Evolutionary conservation across 495 filamentous ascomycete species (phyloP).

Genomic region (Aspergillus asperescens): DNA sequence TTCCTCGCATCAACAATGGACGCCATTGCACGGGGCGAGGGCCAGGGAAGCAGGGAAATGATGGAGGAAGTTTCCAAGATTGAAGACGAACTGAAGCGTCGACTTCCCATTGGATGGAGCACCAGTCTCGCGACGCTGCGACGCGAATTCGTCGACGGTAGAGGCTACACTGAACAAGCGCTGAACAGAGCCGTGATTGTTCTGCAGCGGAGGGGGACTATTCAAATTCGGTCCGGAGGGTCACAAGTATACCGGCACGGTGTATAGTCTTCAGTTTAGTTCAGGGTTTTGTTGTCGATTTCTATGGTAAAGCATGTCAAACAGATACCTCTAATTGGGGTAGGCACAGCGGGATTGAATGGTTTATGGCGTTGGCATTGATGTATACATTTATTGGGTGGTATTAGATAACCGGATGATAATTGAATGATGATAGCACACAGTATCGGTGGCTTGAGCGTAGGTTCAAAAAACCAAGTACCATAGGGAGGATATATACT

Average conservation of each 20-base stretch:
- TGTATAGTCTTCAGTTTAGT: slow-evolving; percentile 39
- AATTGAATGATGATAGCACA: not conserved
- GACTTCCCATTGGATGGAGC: slow-evolving; percentile 92
- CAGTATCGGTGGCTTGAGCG: too few relatives aligned
- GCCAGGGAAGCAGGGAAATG: slow-evolving; percentile 75
- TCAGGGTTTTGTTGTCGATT: slow-evolving; percentile 5
- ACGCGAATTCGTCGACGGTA: slow-evolving; percentile 83
- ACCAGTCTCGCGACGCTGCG: slow-evolving; percentile 81
- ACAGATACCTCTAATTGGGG: slow-evolving; percentile 9
- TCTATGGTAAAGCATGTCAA: slow-evolving; percentile 1
- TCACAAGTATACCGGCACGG: slow-evolving; percentile 80
- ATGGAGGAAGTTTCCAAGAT: slow-evolving; percentile 84
- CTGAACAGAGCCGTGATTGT: slow-evolving; percentile 80
- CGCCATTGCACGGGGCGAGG: slow-evolving; percentile 83
- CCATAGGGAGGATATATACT: too few relatives aligned
- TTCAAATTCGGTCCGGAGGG: slow-evolving; percentile 87
- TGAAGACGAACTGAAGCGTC: slow-evolving; percentile 82
- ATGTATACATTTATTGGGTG: not conserved
- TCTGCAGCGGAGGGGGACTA: slow-evolving; percentile 79
- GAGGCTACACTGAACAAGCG: slow-evolving; percentile 80
- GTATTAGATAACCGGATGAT: not conserved
- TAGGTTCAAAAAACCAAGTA: too few relatives aligned
- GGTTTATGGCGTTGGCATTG: slow-evolving; percentile 12
- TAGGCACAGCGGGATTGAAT: slow-evolving; percentile 17
- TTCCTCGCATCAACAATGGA: slow-evolving; percentile 99